A percentile compares a stretch with the other conserved stretches of the same genome.
These are phyloP conservation scores for Forsythia suspensa DNA, from an alignment of 257 asterid genomes.

Conservation along the genomic window DNA sequence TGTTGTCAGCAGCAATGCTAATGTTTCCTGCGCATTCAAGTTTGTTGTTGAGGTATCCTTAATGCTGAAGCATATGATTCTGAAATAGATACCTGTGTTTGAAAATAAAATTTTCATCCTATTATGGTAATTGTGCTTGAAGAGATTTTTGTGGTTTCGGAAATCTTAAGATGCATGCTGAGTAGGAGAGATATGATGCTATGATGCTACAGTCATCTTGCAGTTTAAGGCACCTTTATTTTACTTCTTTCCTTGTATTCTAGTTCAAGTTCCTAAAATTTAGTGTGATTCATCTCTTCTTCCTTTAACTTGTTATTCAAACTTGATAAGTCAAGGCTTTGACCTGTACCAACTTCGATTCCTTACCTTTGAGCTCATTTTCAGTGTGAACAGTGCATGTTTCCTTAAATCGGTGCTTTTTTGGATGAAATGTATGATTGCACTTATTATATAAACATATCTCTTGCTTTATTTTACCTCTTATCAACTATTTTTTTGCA, in stretches of 20 bases:
- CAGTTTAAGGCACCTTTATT: neutral
- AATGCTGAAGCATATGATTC: conserved; percentile 10
- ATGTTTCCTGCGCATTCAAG: conserved; percentile 97
- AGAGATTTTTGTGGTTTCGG: neutral
- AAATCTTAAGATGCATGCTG: neutral
- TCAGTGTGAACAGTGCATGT: neutral
- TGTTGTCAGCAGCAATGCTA: conserved; percentile 99
- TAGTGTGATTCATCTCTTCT: conserved; percentile 2
- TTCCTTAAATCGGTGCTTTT: neutral
- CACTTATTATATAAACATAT: neutral
- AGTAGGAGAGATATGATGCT: neutral
- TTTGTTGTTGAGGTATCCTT: conserved; percentile 92
- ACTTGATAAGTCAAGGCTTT: neutral
- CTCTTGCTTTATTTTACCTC: conserved; percentile 29
- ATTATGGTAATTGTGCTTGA: neutral
- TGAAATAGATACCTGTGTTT: conserved; percentile 1
- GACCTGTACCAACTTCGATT: neutral
- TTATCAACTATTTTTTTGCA: conserved; percentile 38
- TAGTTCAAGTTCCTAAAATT: conserved; percentile 13
- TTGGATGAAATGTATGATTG: conserved; percentile 7
- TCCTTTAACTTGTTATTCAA: conserved; percentile 4
- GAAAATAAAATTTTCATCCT: neutral
- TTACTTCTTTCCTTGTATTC: neutral
- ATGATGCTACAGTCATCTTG: neutral
- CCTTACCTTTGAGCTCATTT: conserved; percentile 11